Base-by-base conservation (phyloP, 192 early-diverging fungal species). In the Bifiguratus adelaidae region DNA sequence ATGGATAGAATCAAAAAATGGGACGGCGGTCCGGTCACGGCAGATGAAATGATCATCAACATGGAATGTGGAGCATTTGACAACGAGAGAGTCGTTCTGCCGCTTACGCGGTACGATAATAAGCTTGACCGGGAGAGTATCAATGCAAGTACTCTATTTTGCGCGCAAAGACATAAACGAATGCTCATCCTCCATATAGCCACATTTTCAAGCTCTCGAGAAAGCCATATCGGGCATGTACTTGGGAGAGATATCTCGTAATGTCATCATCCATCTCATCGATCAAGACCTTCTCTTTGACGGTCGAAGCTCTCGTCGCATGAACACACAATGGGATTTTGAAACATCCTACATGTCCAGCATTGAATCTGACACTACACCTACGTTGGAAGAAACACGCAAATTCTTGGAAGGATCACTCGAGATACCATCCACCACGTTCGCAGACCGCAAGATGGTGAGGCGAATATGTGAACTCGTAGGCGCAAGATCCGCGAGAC, bases 41-140 rank as follows among this genome's bases (percentile, higher is more conserved):
- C 50, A n/a, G 18, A 48, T 12, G 77, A 80, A 50, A 89, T 92
- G 85, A 70, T 87, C 54, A 78, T 92, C 67, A 92, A 91, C 61
- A 87, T 73, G 41, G 89, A 92, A 56, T 92, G 89, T 87, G 89
- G 88, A 47, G 84, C 80, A 21, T 90, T 80, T 63, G 83, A 87
- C 64, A 72, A 75, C 46, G 79, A 83, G 37, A 15, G 37, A 15
- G 1, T 5, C 30, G 71, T 88, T 20, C 72, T 92, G 18, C 88
- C 88, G 34, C 59, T 80, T 55, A 87, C 83, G 22, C 63, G 64
- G 50, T 85, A 78, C 63, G 89, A 92, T 67, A 68, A 71, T 58
- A 69, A 74, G 36, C 66, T 89, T 37, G 86, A 91, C 64, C 70
- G 77, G 22, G 73, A 75, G 40, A 82, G 85, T 26, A 40, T 20